Conservation (phyloP, 2,329 filamentous ascomycete species). For the Colletotrichum theobromicola region DNA sequence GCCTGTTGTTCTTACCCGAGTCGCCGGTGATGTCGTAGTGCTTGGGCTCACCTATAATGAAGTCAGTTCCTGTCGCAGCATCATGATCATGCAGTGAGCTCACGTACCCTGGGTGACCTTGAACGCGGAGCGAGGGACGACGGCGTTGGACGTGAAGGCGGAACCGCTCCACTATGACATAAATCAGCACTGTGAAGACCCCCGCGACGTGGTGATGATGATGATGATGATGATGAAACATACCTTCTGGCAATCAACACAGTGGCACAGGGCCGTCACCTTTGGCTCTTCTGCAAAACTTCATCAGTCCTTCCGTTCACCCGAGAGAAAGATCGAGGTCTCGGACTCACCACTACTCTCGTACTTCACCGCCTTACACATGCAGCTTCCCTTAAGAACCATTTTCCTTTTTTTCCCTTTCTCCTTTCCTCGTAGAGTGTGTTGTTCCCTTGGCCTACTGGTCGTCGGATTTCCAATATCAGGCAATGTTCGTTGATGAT, state of each 20-base stretch:
- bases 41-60: conserved; percentile 45
- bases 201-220: neutral
- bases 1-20: conserved; percentile 59
- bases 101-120: conserved; percentile 50
- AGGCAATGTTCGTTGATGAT: neutral
- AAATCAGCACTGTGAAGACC: neutral
- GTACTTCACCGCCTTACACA: conserved; percentile 39
- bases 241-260: conserved; percentile 60
- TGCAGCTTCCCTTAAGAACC: conserved; percentile 35
- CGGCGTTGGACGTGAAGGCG: conserved; percentile 59
- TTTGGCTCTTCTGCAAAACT: conserved; percentile 40
- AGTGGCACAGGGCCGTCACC: conserved; percentile 55
- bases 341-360: conserved; percentile 35
- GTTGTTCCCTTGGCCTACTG: neutral
- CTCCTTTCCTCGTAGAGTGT: neutral
- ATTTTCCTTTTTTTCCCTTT: neutral
- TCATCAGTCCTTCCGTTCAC: neutral
- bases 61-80: neutral
- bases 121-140: conserved; percentile 52
- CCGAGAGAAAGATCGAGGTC: neutral
- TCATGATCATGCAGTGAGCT: rapidly evolving
- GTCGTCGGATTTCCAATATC: neutral
- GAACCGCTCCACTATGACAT: conserved; percentile 50
- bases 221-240: neutral
- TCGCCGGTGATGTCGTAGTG: conserved; percentile 50